phyloP scores from a whole-genome alignment of 129 eudicot species.

The Gnaphalium uliginosum region DNA sequence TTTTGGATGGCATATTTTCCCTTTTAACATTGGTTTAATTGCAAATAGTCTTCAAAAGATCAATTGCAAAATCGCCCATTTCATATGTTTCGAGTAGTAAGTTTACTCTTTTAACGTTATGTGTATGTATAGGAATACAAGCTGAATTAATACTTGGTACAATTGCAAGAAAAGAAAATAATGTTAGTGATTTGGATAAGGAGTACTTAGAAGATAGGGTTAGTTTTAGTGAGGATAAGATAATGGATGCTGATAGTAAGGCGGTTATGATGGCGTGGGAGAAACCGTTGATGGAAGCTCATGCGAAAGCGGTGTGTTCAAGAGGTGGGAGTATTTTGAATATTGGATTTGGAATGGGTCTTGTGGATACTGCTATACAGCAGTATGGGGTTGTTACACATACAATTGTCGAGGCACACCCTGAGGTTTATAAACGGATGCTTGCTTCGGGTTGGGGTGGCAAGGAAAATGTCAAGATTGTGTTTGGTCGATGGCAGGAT shows the following conservation, averaged over 20 bases:
- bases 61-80: background rate
- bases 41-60: background rate
- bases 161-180: slow-evolving; percentile 71
- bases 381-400: slow-evolving; percentile 65
- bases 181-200: slow-evolving; percentile 45
- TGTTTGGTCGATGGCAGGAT: slow-evolving; percentile 97
- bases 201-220: slow-evolving; percentile 88
- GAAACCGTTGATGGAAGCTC: slow-evolving; percentile 96
- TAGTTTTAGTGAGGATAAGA: slow-evolving; percentile 90
- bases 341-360: slow-evolving; percentile 98
- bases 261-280: slow-evolving; percentile 99
- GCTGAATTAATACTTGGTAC: slow-evolving; percentile 94
- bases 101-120: background rate
- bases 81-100: background rate
- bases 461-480: slow-evolving; percentile 78
- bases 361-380: slow-evolving; percentile 90
- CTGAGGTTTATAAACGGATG: slow-evolving; percentile 83
- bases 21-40: background rate
- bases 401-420: slow-evolving; percentile 95
- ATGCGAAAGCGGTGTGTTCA: slow-evolving; percentile 89
- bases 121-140: slow-evolving; percentile 60
- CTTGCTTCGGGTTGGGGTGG: slow-evolving; percentile 76
- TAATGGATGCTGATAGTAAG: slow-evolving; percentile 89
- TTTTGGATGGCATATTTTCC: background rate
- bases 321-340: slow-evolving; percentile 75